Base-by-base conservation (phyloP, 768 basidiomycete species). In the Cubamyces sp. region DNA sequence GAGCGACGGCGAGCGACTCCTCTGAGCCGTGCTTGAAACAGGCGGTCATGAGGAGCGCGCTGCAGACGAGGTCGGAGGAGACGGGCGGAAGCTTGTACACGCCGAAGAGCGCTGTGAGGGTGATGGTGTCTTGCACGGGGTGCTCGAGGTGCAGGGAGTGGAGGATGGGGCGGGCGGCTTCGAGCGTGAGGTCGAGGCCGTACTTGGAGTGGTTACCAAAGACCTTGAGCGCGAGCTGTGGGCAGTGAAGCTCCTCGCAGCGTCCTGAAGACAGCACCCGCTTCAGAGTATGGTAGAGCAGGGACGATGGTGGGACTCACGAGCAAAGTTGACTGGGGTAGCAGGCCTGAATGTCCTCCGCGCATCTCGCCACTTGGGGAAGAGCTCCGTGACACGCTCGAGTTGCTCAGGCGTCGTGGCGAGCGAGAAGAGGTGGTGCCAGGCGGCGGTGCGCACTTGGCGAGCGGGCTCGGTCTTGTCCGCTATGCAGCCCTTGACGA, bases 121-220 rank as follows among this genome's bases (percentile, higher is more conserved):
- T 71, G 54, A 87, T 76, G 42, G 78, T 70, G 61, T 83, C 74
- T 19, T 81, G 73, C 21, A 88, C 70, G 1, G 85, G 80, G 61
- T 80, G 70, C 18, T 76, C 67, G 50, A 72, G 61, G 68, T 84
- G 82, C 3, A 89, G 75, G 0, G 85, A 78, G 60, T 88, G 83
- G 0, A 89, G 70, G 47, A 90, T 81, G 43, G 78, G 79, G 4
- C 82, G 86, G 0, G 81, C 88, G 1, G 81, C 84, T 0, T 75
- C 64, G 11, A 83, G 74, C 3, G 83, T 81, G 15, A 90, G 77
- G 21, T 75, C 70, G 18, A 90, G 65, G 52, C 82, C 81, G 70
- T 89, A 87, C 69, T 84, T 86, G 15, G 85, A 76, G 59, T 81
- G 87, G 68, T 90, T 75, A 21, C 83, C 82, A 68, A 87, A 87